phyloP scores from a whole-genome alignment of 352 stramenopile genomes.

The Hyaloperonospora brassicae region DNA sequence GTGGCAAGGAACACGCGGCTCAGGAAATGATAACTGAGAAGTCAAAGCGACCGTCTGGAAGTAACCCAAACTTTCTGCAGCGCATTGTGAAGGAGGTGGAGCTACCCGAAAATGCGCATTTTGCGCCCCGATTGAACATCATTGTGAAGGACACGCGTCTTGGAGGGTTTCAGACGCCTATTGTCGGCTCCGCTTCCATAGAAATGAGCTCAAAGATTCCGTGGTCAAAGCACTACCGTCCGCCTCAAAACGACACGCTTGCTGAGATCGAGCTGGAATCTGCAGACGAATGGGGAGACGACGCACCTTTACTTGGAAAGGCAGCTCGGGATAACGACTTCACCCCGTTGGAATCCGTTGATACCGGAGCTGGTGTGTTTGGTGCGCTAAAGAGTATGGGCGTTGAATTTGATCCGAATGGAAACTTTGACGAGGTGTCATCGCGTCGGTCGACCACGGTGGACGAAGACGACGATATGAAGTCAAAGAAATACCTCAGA shows the following conservation, averaged over 20 bases:
- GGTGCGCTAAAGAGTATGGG: conserved; percentile 81
- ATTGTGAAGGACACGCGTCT: conserved; percentile 86
- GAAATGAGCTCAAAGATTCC: conserved; percentile 81
- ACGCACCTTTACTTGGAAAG: conserved; percentile 41
- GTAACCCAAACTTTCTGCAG: conserved; percentile 87
- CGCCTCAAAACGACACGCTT: conserved; percentile 60
- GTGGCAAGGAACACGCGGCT: conserved; percentile 64
- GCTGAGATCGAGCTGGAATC: conserved; percentile 61
- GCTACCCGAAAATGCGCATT: conserved; percentile 83
- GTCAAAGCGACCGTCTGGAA: conserved; percentile 69
- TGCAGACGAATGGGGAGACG: conserved; percentile 44
- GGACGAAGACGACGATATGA: conserved; percentile 53
- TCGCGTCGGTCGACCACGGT: conserved; percentile 45
- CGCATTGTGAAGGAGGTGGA: conserved; percentile 84
- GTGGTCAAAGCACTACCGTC: conserved; percentile 68
- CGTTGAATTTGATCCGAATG: conserved; percentile 63
- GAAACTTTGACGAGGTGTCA: conserved; percentile 43
- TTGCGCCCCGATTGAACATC: conserved; percentile 83
- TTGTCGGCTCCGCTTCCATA: conserved; percentile 77
- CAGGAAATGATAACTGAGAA: conserved; percentile 85
- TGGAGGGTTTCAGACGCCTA: conserved; percentile 77
- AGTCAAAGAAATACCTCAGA: conserved; percentile 71
- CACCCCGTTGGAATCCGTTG: conserved; percentile 32
- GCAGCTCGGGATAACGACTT: conserved; percentile 19
- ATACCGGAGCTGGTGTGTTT: conserved; percentile 82